These are phyloP conservation scores for Clarireedia sp. DNA, from an alignment of 2,329 filamentous ascomycete species.

Conservation along the genomic window DNA sequence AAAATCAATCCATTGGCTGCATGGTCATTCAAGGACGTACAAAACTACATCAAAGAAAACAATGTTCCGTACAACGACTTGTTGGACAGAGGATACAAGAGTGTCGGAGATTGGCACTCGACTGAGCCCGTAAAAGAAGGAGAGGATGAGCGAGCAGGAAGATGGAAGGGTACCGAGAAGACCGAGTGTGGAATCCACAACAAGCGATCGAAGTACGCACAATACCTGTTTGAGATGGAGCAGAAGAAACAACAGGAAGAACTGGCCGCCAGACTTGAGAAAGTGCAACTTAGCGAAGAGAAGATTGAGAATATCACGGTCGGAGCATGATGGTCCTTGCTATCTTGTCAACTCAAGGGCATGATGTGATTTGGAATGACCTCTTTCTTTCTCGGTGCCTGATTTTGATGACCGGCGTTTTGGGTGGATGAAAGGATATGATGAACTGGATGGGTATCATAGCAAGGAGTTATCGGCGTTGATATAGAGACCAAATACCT, in stretches of 20 bases:
- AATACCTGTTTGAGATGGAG: slow-evolving; percentile 44
- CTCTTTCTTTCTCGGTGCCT: not conserved
- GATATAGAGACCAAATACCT: slow-evolving; percentile 3
- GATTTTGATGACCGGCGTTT: slow-evolving; percentile 2
- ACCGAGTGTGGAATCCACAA: slow-evolving; percentile 99
- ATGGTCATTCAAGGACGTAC: slow-evolving; percentile 87
- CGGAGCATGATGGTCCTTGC: slow-evolving; percentile 1
- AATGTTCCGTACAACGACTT: slow-evolving; percentile 90
- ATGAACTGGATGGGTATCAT: slow-evolving; percentile 2
- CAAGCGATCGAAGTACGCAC: slow-evolving; percentile 86
- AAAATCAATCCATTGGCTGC: slow-evolving; percentile 97
- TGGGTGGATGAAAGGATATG: not conserved
- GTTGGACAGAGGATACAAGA: slow-evolving; percentile 93
- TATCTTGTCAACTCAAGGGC: not conserved
- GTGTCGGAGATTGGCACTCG: slow-evolving; percentile 95
- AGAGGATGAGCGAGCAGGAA: slow-evolving; percentile 90
- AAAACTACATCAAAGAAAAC: slow-evolving; percentile 77
- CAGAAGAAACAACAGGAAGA: slow-evolving; percentile 28
- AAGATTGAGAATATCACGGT: slow-evolving; percentile 12
- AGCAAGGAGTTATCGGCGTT: slow-evolving; percentile 8
- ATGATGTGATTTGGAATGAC: not conserved
- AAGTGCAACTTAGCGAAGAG: slow-evolving; percentile 17
- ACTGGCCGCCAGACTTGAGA: slow-evolving; percentile 19
- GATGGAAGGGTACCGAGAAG: slow-evolving; percentile 95
- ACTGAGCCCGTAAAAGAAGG: slow-evolving; percentile 82